Evolutionary conservation across 129 eudicot species (phyloP).

Genomic region (Chrysanthemum makinoi): DNA sequence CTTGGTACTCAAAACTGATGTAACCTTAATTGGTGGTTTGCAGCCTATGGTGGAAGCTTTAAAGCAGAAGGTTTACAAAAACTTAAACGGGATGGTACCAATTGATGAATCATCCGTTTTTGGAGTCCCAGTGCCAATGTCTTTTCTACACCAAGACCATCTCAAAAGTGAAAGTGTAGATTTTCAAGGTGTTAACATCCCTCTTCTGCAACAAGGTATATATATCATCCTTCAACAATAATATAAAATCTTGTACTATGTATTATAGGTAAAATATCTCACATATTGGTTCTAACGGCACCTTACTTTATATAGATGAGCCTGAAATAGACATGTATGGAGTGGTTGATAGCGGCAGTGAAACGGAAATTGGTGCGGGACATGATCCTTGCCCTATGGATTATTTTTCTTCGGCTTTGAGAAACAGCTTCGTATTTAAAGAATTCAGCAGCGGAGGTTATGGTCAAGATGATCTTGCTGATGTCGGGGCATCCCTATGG

Average conservation of each 20-base stretch:
- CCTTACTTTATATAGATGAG: constrained; percentile 10
- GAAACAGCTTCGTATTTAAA: constrained; percentile 17
- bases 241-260: too few species aligned
- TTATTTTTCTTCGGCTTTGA: constrained; percentile 15
- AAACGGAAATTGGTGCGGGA: constrained; percentile 9
- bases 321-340: constrained; percentile 23
- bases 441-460: constrained; percentile 4
- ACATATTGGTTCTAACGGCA: neutral
- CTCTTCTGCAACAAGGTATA: too few species aligned
- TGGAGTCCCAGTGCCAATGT: constrained; percentile 32
- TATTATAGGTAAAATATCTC: constrained; percentile 9
- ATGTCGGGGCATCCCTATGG: constrained; percentile 20
- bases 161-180: neutral
- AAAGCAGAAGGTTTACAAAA: constrained; percentile 43
- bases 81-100: constrained; percentile 29
- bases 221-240: too few species aligned
- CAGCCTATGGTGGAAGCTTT: constrained; percentile 53
- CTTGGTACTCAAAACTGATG: constrained; percentile 4
- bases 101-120: constrained; percentile 28
- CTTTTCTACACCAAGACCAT: constrained; percentile 23
- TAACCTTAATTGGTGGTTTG: constrained; percentile 16
- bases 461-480: constrained; percentile 14
- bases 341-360: constrained; percentile 9
- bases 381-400: neutral
- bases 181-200: too few species aligned